A percentile compares a stretch with the other conserved stretches of the same genome.
Evolutionary conservation across 139 green algal genomes (phyloP).

Genomic region (Penium margaritaceum): DNA sequence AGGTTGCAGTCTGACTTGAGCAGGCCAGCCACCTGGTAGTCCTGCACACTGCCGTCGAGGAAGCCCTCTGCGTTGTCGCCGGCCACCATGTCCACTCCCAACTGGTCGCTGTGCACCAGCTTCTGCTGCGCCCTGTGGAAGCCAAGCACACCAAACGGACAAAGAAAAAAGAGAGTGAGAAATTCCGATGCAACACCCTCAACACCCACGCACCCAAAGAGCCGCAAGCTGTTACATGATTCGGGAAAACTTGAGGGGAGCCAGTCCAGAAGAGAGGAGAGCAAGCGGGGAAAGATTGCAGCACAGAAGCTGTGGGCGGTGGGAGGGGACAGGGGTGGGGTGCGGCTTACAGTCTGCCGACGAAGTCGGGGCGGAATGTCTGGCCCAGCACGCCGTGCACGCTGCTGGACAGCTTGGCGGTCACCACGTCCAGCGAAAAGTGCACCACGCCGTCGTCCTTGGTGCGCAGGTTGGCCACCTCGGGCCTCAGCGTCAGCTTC

Average conservation of each 20-base stretch:
- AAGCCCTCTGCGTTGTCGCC: constrained; percentile 12
- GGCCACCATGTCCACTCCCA: neutral
- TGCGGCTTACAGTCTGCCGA: neutral
- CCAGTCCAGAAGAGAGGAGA: neutral
- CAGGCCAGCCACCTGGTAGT: neutral
- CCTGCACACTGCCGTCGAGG: neutral
- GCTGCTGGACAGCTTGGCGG: neutral
- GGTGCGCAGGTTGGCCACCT: constrained; percentile 4
- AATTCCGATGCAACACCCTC: neutral
- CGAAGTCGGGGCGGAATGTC: constrained; percentile 19
- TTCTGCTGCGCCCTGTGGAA: neutral
- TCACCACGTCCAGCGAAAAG: neutral
- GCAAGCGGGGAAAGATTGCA: neutral
- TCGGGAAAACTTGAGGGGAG: neutral
- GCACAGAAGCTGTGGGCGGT: neutral
- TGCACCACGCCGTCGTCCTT: neutral
- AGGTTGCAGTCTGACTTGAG: constrained; percentile 4
- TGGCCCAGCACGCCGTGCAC: constrained; percentile 16
- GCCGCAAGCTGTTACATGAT: too few species aligned
- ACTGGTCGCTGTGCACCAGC: neutral
- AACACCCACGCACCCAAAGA: too few species aligned
- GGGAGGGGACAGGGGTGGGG: neutral
- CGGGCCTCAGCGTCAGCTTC: neutral
- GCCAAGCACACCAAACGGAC: too few species aligned
- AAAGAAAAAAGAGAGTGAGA: neutral